These are phyloP conservation scores for Diaporthe caulivora DNA, from an alignment of 2,329 filamentous ascomycete genomes.

Conservation along the genomic window DNA sequence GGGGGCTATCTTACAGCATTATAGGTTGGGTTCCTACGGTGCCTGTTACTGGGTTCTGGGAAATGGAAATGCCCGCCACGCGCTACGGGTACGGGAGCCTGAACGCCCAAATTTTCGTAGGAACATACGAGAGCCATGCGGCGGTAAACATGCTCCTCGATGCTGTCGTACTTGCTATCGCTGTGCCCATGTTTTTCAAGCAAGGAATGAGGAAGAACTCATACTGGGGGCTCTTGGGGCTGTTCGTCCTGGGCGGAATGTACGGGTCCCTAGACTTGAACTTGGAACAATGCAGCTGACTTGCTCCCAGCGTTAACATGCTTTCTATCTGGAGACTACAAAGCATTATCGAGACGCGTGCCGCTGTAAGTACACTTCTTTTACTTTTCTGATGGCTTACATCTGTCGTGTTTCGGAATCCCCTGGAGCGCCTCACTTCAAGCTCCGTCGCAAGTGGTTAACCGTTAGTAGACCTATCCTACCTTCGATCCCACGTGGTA, in stretches of 20 bases:
- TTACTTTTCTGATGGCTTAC: no score
- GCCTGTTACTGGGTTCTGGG: constrained; percentile 49
- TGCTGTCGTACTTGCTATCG: constrained; percentile 48
- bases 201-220: constrained; percentile 46
- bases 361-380: constrained; percentile 37
- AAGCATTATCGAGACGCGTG: constrained; percentile 47
- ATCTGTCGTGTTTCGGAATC: no score
- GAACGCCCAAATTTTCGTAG: constrained; percentile 43
- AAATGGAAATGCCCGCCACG: constrained; percentile 38
- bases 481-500: constrained; percentile 53
- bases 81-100: constrained; percentile 49
- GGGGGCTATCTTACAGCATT: constrained; percentile 48
- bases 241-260: constrained; percentile 49
- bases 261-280: constrained; percentile 40
- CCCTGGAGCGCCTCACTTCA: no score
- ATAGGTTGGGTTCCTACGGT: constrained; percentile 50
- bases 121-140: constrained; percentile 47
- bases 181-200: constrained; percentile 48
- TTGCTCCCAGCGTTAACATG: constrained; percentile 45
- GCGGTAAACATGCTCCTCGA: constrained; percentile 49
- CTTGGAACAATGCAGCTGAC: not conserved
- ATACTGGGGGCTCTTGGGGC: constrained; percentile 46
- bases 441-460: no score
- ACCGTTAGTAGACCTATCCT: constrained; percentile 44
- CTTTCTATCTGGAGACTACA: constrained; percentile 50